Base-by-base conservation (phyloP, 2,329 filamentous ascomycete genomes). In the Monosporascus cannonballus region DNA sequence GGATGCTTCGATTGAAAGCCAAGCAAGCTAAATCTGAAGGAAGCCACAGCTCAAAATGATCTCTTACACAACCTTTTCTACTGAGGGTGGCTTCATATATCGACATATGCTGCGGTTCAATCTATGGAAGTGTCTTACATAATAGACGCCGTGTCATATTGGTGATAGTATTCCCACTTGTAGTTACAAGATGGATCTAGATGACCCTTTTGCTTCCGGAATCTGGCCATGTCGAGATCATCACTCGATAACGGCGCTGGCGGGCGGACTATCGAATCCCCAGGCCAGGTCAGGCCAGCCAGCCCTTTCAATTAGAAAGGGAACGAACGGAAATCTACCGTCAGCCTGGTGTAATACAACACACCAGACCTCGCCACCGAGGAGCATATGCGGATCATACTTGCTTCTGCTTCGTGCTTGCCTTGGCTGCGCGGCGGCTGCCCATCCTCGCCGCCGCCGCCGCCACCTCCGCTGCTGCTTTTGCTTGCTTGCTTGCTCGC, bases 361-460 rank as follows among this genome's bases (percentile, higher is more conserved):
- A 53, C 55, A 54, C 48, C 55, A 42, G 36, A 60, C 50, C 62
- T 64, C 60, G 57, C 57, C 57, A 61, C 59, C 50, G 51, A 56
- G 59, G 56, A 64, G 67, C 63, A 68, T 69, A 72, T 72, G 68
- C 71, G 67, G 64, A 72, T 67, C 71, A 73, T 72, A 72, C 68
- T 67, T 73, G 70, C 69, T 67, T 71, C 65, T 65, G 61, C 61
- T 64, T 61, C 53, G 55, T 59, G 59, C 57, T 62, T 59, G 58
- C 55, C 47, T 52, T 54, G 53, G 54, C 59, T 57, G 57, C 60
- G 56, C 55, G 54, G 57, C 56, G 59, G 58, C 54, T 56, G 60
- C 58, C 42, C 38, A 20, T 20, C 42, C 24, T 46, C 17, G 25
- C 25, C 20, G 42, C 42, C 24, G 42, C 42, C 24, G 42, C 42